Percentiles rank a stretch among this genome's conserved stretches.
phyloP scores from a whole-genome alignment of 2,329 filamentous ascomycete species.

The Colletotrichum somersetense region DNA sequence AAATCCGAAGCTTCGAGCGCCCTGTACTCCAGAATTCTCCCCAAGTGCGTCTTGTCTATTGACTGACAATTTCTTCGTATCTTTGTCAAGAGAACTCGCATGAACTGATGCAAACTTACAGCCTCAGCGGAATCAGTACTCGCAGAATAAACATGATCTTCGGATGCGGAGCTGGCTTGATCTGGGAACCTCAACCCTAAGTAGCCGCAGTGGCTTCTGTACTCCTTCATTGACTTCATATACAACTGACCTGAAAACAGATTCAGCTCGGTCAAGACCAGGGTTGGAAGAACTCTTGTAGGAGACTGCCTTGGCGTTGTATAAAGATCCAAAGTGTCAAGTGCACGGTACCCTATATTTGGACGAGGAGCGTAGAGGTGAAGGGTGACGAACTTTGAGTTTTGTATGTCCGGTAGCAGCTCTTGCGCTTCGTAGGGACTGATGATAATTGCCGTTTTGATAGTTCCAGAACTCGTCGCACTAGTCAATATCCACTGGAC shows the following conservation, averaged over 20 bases:
- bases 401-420: constrained; percentile 57
- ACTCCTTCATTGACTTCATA: constrained; percentile 66
- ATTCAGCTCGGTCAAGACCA: constrained; percentile 62
- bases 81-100: constrained; percentile 52
- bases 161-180: constrained; percentile 31
- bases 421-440: constrained; percentile 72
- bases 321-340: constrained; percentile 63
- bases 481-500: constrained; percentile 67
- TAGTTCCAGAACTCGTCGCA: fast-evolving
- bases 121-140: neutral
- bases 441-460: constrained; percentile 59
- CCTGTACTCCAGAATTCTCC: neutral
- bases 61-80: constrained; percentile 53
- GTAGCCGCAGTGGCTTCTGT: constrained; percentile 62
- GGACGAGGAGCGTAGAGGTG: constrained; percentile 65
- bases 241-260: constrained; percentile 79
- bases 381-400: constrained; percentile 54
- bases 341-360: constrained; percentile 51
- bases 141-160: neutral
- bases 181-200: constrained; percentile 58
- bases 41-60: constrained; percentile 56
- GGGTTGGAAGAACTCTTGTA: fast-evolving
- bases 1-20: constrained; percentile 4
- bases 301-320: constrained; percentile 47
- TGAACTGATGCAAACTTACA: constrained; percentile 48